phyloP scores from a whole-genome alignment of 805 yeast species.

The Ogataea philodendri region DNA sequence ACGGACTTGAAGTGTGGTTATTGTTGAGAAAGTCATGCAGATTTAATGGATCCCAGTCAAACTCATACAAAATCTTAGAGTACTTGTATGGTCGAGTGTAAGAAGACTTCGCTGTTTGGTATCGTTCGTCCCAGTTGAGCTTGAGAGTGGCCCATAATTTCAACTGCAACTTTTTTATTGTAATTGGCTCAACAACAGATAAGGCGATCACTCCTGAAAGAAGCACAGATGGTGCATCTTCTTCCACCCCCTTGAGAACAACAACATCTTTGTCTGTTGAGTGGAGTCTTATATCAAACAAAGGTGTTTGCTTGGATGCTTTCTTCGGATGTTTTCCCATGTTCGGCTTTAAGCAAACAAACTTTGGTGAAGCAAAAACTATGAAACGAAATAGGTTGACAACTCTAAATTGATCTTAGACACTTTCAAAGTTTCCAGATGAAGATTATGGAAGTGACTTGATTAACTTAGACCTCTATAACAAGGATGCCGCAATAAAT shows the following conservation, averaged over 20 bases:
- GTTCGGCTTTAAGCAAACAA: no score
- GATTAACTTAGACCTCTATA: no score
- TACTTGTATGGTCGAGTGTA: constrained; percentile 46
- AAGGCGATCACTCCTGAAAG: constrained; percentile 77
- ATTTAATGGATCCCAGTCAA: constrained; percentile 71
- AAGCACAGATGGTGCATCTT: constrained; percentile 73
- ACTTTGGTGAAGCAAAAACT: no score
- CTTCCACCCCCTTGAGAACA: constrained; percentile 72
- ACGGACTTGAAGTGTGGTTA: constrained; percentile 14
- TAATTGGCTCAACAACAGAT: constrained; percentile 70
- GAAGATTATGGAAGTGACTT: no score
- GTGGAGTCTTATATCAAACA: constrained; percentile 53
- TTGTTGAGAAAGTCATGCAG: constrained; percentile 38
- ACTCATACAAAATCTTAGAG: constrained; percentile 68
- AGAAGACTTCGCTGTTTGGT: constrained; percentile 45
- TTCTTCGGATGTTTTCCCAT: constrained; percentile 27
- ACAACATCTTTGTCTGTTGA: constrained; percentile 76
- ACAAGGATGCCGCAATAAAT: no score
- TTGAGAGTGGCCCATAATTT: constrained; percentile 66
- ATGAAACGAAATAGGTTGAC: background rate
- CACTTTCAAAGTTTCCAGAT: no score
- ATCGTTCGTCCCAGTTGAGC: constrained; percentile 60
- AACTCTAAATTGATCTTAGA: no score
- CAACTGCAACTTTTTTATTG: constrained; percentile 61
- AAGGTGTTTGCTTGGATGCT: constrained; percentile 30